Evolutionary conservation across 108 stramenopile species (phyloP), one percentile per base, ranked within the genome.

Genomic region (Schizochytrium sp.): DNA sequence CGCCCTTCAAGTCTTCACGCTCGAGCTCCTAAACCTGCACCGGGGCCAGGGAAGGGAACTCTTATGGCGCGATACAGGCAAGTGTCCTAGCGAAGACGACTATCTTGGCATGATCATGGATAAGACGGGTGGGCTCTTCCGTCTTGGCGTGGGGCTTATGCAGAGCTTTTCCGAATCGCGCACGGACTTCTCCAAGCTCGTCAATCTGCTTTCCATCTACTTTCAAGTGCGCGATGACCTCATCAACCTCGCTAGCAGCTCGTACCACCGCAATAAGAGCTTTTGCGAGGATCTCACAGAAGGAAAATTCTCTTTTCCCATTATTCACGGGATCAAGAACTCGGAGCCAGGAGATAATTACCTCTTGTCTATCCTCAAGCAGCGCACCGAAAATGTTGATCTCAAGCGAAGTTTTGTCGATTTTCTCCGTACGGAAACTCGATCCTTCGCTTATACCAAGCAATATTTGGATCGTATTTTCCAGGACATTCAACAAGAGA

Each of bases 271-370:
- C 91, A 95, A 93, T 47, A 98, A 98, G 92, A 94, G 95, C 91
- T 98, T 97, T 92, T 97, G 97, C 89, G 98, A 98, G 92, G 98
- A 98, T 91, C 91, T 98, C 90, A 97, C 97, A 5, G 98, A 98
- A 90, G 98, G 98, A 1, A 98, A 98, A 88, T 98, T 97, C 87
- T 95, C 95, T 29, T 97, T 95, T 90, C 98, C 98, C 4, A 95
- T 97, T 58, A 96, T 97, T 58, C 97, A 96, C 90, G 95, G 93
- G 87, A 90, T 96, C 12, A 58, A 72, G 4, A 55, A 90, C 58
- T 89, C 92, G 16, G 58, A 34, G 47, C 88, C 92, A 23, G 71
- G 72, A 28, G 93, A 94, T 58, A 93, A 93, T 21, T 92, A 95
- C 72, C 87, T 98, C 5, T 87, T 97, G 44, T 95, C 95, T 23